A percentile compares a stretch with the other conserved stretches of the same genome.
phyloP scores from a whole-genome alignment of 2,329 filamentous ascomycete species.

The Colletotrichum lindemuthianum region DNA sequence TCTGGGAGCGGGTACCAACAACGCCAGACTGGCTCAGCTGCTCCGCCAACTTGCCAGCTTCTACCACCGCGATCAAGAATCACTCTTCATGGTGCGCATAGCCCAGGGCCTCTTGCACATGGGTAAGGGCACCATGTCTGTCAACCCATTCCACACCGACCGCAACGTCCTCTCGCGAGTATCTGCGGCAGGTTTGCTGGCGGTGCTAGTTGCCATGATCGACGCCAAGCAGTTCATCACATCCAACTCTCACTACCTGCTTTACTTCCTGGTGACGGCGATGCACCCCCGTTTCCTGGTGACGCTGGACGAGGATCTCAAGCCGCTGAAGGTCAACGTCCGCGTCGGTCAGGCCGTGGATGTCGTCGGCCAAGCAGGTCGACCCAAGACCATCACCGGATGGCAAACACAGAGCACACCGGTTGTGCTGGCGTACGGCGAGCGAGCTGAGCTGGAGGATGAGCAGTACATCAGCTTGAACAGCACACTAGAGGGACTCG shows the following conservation, averaged over 20 bases:
- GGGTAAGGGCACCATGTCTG: constrained; percentile 96
- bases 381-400: constrained; percentile 98
- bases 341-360: constrained; percentile 98
- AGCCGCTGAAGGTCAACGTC: constrained; percentile 94
- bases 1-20: constrained; percentile 96
- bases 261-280: constrained; percentile 96
- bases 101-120: constrained; percentile 97
- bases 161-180: constrained; percentile 94
- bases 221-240: constrained; percentile 89
- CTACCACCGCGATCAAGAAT: constrained; percentile 96
- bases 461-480: constrained; percentile 95
- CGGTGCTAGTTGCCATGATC: constrained; percentile 92
- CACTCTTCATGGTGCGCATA: constrained; percentile 98
- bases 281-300: constrained; percentile 98
- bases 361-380: constrained; percentile 94
- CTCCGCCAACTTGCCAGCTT: constrained; percentile 95
- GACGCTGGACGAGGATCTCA: constrained; percentile 92
- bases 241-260: constrained; percentile 81
- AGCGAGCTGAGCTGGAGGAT: constrained; percentile 95
- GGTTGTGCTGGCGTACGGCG: constrained; percentile 91
- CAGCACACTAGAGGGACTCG: constrained; percentile 91
- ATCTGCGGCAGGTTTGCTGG: constrained; percentile 86
- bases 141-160: constrained; percentile 99
- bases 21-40: constrained; percentile 93
- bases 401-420: constrained; percentile 99